Conservation (phyloP, 2,329 filamentous ascomycete genomes). For the Diaporthe helianthi region DNA sequence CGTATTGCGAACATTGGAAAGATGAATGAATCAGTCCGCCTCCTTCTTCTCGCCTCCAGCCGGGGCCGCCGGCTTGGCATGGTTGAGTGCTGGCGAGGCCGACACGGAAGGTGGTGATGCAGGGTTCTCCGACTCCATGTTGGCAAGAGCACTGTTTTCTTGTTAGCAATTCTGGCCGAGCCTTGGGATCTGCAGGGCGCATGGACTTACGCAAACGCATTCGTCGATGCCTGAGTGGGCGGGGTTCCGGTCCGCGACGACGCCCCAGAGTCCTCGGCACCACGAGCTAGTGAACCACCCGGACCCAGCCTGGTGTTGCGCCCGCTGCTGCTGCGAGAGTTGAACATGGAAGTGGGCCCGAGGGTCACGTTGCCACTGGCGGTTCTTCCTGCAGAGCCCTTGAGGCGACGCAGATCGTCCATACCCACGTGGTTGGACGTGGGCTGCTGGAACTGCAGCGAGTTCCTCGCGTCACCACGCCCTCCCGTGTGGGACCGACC, state of each 20-base stretch:
- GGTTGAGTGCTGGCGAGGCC: constrained; percentile 70
- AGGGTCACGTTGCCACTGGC: constrained; percentile 71
- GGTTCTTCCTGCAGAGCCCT: constrained; percentile 64
- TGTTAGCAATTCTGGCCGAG: constrained; percentile 41
- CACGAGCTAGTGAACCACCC: constrained; percentile 73
- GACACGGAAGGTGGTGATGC: constrained; percentile 74
- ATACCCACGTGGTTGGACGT: constrained; percentile 87
- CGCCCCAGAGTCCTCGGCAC: constrained; percentile 83
- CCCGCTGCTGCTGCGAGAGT: constrained; percentile 89
- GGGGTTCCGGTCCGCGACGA: constrained; percentile 92
- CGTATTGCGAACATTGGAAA: constrained; percentile 45
- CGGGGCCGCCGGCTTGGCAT: constrained; percentile 62
- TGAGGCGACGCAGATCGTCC: constrained; percentile 89
- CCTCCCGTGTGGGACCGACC: constrained; percentile 70
- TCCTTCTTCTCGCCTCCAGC: constrained; percentile 55
- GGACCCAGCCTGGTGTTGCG: constrained; percentile 72
- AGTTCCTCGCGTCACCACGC: constrained; percentile 86
- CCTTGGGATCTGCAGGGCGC: background rate
- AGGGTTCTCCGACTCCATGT: constrained; percentile 67
- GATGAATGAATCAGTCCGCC: constrained; percentile 51
- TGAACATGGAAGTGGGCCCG: constrained; percentile 86
- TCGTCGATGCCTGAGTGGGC: constrained; percentile 67
- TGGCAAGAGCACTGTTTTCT: constrained; percentile 59
- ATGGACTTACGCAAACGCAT: constrained; percentile 86
- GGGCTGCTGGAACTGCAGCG: constrained; percentile 75